Conservation (phyloP, 768 basidiomycete species). For the Collybiopsis luxurians region DNA sequence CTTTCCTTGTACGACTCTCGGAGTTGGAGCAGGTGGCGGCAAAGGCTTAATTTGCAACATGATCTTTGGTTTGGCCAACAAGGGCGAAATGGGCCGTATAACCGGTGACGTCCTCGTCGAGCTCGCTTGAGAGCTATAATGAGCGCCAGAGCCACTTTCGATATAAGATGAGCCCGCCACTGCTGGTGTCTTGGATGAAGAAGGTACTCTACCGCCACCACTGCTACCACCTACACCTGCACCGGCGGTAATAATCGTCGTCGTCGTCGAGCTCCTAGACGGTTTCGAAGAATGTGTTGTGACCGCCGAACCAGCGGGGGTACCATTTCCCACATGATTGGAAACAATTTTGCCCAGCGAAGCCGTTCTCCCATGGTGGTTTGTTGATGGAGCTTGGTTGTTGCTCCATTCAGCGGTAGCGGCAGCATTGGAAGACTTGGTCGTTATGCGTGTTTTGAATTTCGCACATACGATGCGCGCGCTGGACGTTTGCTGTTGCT, state of each 20-base stretch:
- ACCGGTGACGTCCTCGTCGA: too few species aligned
- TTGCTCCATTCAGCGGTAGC: background rate
- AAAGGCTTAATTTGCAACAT: conserved; percentile 8
- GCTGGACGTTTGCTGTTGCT: conserved; percentile 10
- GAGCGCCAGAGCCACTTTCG: too few species aligned
- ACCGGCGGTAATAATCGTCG: too few species aligned
- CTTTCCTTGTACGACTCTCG: background rate
- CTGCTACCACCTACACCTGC: too few species aligned
- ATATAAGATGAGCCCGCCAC: too few species aligned
- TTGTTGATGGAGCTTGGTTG: background rate
- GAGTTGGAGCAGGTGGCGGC: background rate
- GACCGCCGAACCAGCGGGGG: too few species aligned
- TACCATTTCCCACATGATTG: background rate
- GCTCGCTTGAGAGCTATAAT: too few species aligned
- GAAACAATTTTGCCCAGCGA: background rate
- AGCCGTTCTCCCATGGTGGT: background rate
- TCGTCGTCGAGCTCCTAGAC: too few species aligned
- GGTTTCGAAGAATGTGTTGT: too few species aligned
- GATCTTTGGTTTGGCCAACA: conserved; percentile 5
- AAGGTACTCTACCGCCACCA: too few species aligned
- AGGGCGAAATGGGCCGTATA: background rate
- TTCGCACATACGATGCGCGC: conserved; percentile 39
- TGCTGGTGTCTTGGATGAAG: too few species aligned
- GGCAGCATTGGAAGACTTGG: background rate
- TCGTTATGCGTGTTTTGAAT: conserved; percentile 21